A percentile compares a stretch with the other conserved stretches of the same genome.
Conservation (phyloP, 345 rosid genomes). For the Camelina sativa region DNA sequence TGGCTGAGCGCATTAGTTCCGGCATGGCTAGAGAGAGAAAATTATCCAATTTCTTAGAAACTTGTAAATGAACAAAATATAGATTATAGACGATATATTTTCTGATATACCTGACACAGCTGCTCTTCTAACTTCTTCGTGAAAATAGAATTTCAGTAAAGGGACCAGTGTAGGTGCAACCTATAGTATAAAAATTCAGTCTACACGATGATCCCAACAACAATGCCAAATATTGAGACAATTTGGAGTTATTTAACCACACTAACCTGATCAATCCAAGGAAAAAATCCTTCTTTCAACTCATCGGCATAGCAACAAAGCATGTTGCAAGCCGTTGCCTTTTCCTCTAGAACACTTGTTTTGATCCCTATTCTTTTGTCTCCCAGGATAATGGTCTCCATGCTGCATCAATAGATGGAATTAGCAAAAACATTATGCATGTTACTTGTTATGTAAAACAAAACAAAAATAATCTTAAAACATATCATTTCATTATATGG, state of each 20-base stretch:
- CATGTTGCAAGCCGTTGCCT: conserved; percentile 99
- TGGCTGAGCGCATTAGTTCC: conserved; percentile 91
- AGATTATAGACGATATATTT: conserved; percentile 2
- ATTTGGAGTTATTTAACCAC: conserved; percentile 14
- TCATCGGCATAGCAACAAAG: conserved; percentile 99
- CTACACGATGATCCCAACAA: background rate
- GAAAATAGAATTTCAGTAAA: conserved; percentile 96
- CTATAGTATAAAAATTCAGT: conserved; percentile 49
- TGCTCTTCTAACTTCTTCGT: conserved; percentile 99
- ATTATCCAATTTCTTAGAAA: conserved; percentile 22
- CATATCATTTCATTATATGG: background rate
- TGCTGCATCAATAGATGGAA: conserved; percentile 57
- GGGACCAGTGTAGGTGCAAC: conserved; percentile 98
- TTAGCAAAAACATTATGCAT: conserved; percentile 15
- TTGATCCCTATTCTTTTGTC: conserved; percentile 99
- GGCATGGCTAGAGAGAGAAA: conserved; percentile 81
- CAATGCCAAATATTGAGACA: conserved; percentile 16
- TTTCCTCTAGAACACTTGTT: conserved; percentile 98
- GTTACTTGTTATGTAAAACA: background rate
- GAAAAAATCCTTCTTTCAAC: conserved; percentile 97
- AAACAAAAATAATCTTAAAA: background rate
- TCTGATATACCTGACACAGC: conserved; percentile 89
- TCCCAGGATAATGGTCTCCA: conserved; percentile 99
- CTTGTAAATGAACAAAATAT: background rate
- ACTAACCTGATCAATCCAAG: conserved; percentile 97